Evolutionary conservation across 2,329 filamentous ascomycete genomes (phyloP), one percentile per base, ranked within the genome.

Genomic region (Fusarium torreyae): DNA sequence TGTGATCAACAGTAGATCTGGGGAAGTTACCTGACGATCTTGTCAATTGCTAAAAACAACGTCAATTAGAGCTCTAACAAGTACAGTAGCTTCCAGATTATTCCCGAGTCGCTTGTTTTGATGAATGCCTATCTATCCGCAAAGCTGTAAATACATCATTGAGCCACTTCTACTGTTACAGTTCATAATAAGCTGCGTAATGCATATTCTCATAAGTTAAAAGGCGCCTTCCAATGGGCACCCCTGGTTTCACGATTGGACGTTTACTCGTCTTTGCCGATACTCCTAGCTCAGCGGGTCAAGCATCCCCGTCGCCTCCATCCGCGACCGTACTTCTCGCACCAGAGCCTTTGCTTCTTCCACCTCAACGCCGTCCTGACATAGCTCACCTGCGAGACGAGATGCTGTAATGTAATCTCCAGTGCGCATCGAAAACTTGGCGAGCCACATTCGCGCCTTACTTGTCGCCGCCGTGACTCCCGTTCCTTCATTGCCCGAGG

Each of bases 311-410:
- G 77, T 76, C n/a, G 78, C 80, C 50, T 93, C 92, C 79, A 94
- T 86, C 70, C 92, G 87, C 6, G 92, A 92, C 71, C 94, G 87
- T 14, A 97, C 91, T 79, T 98, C 95, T 65, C 94, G 87, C 66
- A 97, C 92, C 72, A 98, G 83, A 5, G 94, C 94, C 81, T 98
- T 98, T 28, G 96, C 96, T 80, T 99, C 96, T 78, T 99, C 96
- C 3, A 98, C 94, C 80, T 98, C 96, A 26, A 97, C 91, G 1
- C 96, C 96, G 79, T 99, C 96, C 80, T 98, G 94, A 77, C 94
- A 98, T 45, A 99, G 83, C 80, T 99, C 96, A 65, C 91, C 94
- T 1, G 94, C 94, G 42, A 98, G 82, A 66, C 93, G 89, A 80
- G 92, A 92, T 6, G 94, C 93, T 20, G 92, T 87, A 33, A 86